Evolutionary conservation across 1,284 basidiomycete species (phyloP).

Genomic region (Microbotryomycetes sp.): DNA sequence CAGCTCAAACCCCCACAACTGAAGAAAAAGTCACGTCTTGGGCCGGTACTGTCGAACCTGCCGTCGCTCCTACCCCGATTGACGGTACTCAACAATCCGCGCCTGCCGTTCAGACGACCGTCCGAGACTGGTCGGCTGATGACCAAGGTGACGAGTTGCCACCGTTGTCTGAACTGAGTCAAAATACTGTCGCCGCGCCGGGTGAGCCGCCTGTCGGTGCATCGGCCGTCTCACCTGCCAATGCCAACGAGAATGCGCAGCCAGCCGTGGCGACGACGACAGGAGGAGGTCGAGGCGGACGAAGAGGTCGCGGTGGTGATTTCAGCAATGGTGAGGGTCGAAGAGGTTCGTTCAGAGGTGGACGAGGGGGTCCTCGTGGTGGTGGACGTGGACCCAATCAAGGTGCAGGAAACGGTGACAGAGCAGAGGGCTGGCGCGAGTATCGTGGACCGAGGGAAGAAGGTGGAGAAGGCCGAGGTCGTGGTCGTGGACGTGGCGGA

Average conservation of each 20-base stretch:
- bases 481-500: slow-evolving; percentile 4
- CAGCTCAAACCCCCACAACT: slow-evolving; percentile 35
- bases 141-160: slow-evolving; percentile 5
- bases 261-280: neutral
- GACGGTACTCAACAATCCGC: neutral
- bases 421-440: neutral
- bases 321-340: neutral
- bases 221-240: neutral
- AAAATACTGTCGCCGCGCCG: slow-evolving; percentile 2
- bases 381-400: neutral
- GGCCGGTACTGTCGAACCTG: slow-evolving; percentile 9
- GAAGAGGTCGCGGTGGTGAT: neutral
- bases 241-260: neutral
- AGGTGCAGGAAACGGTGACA: neutral
- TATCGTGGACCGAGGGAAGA: neutral
- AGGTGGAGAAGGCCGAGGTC: slow-evolving; percentile 6
- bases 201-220: neutral
- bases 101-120: slow-evolving; percentile 7
- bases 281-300: slow-evolving; percentile 5
- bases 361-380: neutral
- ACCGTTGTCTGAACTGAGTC: slow-evolving; percentile 14
- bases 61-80: neutral
- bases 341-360: neutral
- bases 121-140: slow-evolving; percentile 25
- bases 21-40: slow-evolving; percentile 32